phyloP scores from a whole-genome alignment of 75 land plant genomes.

The Larix kaempferi region DNA sequence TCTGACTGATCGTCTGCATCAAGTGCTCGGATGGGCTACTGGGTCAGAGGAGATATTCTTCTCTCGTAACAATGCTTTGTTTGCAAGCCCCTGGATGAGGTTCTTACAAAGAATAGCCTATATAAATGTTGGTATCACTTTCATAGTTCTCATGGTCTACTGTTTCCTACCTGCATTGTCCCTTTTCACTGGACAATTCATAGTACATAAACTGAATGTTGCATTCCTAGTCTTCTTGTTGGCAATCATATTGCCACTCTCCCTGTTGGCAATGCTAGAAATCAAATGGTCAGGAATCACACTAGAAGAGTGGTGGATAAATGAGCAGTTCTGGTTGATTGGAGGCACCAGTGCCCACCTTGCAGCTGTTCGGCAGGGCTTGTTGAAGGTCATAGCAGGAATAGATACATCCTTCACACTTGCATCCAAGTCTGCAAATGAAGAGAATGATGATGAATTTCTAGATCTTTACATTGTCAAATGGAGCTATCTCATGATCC shows the following conservation, averaged over 20 bases:
- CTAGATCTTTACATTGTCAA: conserved; percentile 53
- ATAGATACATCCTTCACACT: conserved; percentile 57
- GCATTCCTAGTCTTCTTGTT: conserved; percentile 49
- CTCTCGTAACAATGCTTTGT: conserved; percentile 82
- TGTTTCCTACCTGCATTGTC: conserved; percentile 90
- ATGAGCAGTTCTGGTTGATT: conserved; percentile 76
- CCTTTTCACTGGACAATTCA: conserved; percentile 86
- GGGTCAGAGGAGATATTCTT: conserved; percentile 97
- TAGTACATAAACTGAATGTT: conserved; percentile 68
- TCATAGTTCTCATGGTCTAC: conserved; percentile 77
- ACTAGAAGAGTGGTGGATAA: conserved; percentile 49
- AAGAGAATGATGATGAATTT: conserved; percentile 33
- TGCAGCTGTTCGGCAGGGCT: conserved; percentile 52
- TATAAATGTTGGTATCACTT: conserved; percentile 83
- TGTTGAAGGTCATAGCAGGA: conserved; percentile 55
- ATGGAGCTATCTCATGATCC: conserved; percentile 55
- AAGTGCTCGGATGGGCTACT: conserved; percentile 95
- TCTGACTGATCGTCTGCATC: conserved; percentile 87
- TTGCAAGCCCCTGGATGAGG: conserved; percentile 56
- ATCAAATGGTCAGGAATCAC: conserved; percentile 49
- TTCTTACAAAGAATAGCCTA: conserved; percentile 61
- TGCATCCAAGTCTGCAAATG: conserved; percentile 40
- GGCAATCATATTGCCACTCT: conserved; percentile 28
- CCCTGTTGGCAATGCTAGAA: conserved; percentile 42
- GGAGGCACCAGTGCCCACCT: conserved; percentile 62